Conservation (phyloP, 441 rosid genomes). For the Breynia disticha region DNA sequence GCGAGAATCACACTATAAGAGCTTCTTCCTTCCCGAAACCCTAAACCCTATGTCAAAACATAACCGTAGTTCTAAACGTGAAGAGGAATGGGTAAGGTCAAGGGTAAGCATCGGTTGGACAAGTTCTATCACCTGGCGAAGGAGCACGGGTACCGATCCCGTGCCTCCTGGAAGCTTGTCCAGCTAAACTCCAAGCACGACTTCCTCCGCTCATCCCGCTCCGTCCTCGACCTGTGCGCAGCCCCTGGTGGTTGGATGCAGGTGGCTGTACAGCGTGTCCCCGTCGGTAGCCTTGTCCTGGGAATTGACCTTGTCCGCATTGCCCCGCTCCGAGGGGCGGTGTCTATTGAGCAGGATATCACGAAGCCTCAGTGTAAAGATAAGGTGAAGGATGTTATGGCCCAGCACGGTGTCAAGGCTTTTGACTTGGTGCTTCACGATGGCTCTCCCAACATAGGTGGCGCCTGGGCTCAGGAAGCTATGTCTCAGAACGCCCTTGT, state of each 20-base stretch:
- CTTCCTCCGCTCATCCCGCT: conserved; percentile 54
- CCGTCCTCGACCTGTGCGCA: conserved; percentile 90
- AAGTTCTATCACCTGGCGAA: conserved; percentile 69
- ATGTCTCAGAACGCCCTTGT: conserved; percentile 80
- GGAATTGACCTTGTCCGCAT: conserved; percentile 77
- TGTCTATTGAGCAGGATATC: conserved; percentile 68
- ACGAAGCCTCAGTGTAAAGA: conserved; percentile 61
- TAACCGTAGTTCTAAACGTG: too few relatives aligned
- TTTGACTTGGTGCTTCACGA: conserved; percentile 78
- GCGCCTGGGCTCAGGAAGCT: conserved; percentile 86
- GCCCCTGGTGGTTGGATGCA: conserved; percentile 99
- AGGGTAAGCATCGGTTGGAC: conserved; percentile 79
- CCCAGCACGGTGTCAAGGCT: conserved; percentile 45
- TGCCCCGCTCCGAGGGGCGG: conserved; percentile 57
- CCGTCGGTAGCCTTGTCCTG: conserved; percentile 79
- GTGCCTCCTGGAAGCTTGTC: conserved; percentile 83
- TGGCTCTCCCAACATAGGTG: conserved; percentile 90
- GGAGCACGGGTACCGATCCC: conserved; percentile 87
- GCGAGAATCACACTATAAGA: too few relatives aligned
- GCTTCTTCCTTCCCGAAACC: too few relatives aligned
- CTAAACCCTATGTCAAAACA: background rate
- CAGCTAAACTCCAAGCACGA: conserved; percentile 66
- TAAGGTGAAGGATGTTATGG: conserved; percentile 52
- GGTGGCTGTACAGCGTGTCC: conserved; percentile 71
- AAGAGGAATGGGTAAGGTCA: conserved; percentile 85